phyloP scores from a whole-genome alignment of 371 early-diverging fungal genomes.

The Mortierella polycephala region DNA sequence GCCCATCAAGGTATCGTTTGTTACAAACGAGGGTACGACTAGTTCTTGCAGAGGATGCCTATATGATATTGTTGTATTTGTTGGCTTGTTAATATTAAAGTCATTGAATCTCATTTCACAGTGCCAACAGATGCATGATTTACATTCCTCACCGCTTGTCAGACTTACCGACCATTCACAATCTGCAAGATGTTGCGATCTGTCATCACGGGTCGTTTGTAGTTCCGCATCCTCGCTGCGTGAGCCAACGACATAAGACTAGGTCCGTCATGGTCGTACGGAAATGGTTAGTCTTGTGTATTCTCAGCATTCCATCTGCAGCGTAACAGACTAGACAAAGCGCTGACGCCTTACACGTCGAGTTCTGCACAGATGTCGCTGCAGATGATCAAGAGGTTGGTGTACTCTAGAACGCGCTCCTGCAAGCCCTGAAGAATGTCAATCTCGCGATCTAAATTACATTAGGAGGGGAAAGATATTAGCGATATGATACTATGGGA shows the following conservation, averaged over 20 bases:
- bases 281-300: too few relatives aligned
- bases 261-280: background rate
- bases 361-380: constrained; percentile 69
- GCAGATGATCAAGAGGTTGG: constrained; percentile 48
- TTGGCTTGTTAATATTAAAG: too few relatives aligned
- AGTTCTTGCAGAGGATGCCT: constrained; percentile 84
- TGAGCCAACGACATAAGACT: constrained; percentile 74
- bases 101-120: too few relatives aligned
- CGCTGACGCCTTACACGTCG: constrained; percentile 68
- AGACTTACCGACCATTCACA: constrained; percentile 67
- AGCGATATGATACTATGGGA: background rate
- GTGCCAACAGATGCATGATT: background rate
- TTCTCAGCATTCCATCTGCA: too few relatives aligned
- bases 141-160: too few relatives aligned
- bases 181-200: constrained; percentile 63
- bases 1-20: constrained; percentile 69
- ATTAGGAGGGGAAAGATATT: background rate
- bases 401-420: constrained; percentile 60
- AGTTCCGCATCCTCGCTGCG: constrained; percentile 65
- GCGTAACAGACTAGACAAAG: too few relatives aligned
- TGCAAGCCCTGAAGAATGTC: constrained; percentile 76
- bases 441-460: constrained; percentile 70
- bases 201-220: constrained; percentile 68
- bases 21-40: constrained; percentile 70
- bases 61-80: background rate